Evolutionary conservation across 768 basidiomycete genomes (phyloP), one percentile per base, ranked within the genome.

Genomic region (Leccinum broughii): DNA sequence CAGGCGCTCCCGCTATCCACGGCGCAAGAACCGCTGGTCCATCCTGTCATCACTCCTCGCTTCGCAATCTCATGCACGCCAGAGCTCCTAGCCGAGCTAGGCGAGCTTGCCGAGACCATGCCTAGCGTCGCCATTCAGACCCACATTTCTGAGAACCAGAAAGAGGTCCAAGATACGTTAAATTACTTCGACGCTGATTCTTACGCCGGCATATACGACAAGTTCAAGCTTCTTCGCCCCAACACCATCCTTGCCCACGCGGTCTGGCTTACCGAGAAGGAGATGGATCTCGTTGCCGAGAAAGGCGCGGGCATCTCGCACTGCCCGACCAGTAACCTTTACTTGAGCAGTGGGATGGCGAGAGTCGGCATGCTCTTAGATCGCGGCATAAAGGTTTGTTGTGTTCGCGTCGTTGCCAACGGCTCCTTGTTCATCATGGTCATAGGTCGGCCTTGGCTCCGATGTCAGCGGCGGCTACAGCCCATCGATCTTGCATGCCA

Each of bases 291-390:
- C 24, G 85, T 98, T 64, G 83, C 84, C 64, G 61, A 78, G 64
- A 78, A 80, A 54, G 77, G 79, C 8, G 86, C 90, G 1, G 95
- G 95, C 10, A 80, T 98, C 53, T 90, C 90, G 64, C 96, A 98
- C 75, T 98, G 96, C 70, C 95, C 96, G 20, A 89, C 89, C 28
- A 95, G 92, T 68, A 98, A 98, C 73, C 91, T 96, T 72, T 91
- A 96, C 76, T 71, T 98, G 54, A 82, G 86, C 37, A 95, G 92
- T 63, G 96, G 96, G 1, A 80, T 92, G 30, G 89, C 95, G 2
- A 84, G 83, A 17, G 83, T 98, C 6, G 92, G 90, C 3, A 76
- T 81, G 62, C 87, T 89, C 74, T 78, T 98, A 13, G 95, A 98
- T 72, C 76, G 74, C 51, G 94, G 92, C 3, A 83, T 98, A 72